Percentiles rank a stretch among this genome's conserved stretches.
Evolutionary conservation across 495 filamentous ascomycete genomes (phyloP).

Genomic region (Lepraria neglecta): DNA sequence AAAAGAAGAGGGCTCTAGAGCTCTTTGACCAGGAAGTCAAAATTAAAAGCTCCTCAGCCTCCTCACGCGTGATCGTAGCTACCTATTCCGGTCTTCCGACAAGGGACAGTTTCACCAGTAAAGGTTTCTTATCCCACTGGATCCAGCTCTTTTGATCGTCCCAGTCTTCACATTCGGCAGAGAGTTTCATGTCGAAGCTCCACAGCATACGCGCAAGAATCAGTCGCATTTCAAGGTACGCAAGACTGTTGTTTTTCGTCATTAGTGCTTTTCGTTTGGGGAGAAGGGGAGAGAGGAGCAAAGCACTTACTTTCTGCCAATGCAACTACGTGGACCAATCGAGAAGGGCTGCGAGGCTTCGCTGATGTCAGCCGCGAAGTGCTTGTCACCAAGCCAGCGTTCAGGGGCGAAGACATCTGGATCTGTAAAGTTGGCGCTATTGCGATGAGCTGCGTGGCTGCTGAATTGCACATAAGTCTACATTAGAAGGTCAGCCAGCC

Average conservation of each 20-base stretch:
- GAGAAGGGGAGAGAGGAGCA: not conserved
- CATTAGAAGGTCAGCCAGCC: not conserved
- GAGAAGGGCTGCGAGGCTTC: slow-evolving; percentile 41
- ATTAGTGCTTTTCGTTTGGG: not conserved
- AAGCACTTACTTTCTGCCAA: slow-evolving; percentile 37
- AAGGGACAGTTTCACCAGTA: slow-evolving; percentile 33
- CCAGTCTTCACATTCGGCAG: slow-evolving; percentile 31
- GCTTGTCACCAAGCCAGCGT: slow-evolving; percentile 39
- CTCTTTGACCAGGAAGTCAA: not conserved
- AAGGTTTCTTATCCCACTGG: slow-evolving; percentile 39
- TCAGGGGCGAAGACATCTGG: slow-evolving; percentile 41
- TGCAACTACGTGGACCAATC: slow-evolving; percentile 39
- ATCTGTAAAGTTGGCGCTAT: slow-evolving; percentile 31
- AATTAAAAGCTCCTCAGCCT: not conserved
- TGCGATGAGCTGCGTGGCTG: slow-evolving; percentile 16
- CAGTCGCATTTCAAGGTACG: slow-evolving; percentile 38
- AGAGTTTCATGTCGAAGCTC: slow-evolving; percentile 29
- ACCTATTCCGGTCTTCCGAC: not conserved
- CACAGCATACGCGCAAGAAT: slow-evolving; percentile 29
- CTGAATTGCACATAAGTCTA: slow-evolving; percentile 15
- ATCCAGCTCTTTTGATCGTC: slow-evolving; percentile 33
- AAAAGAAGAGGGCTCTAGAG: not conserved
- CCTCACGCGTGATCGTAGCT: not conserved
- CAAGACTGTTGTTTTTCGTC: slow-evolving; percentile 35
- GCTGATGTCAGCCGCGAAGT: slow-evolving; percentile 34